Evolutionary conservation across 305 asterid genomes (phyloP), one percentile per base, ranked within the genome.

Genomic region (Rubia balearica): DNA sequence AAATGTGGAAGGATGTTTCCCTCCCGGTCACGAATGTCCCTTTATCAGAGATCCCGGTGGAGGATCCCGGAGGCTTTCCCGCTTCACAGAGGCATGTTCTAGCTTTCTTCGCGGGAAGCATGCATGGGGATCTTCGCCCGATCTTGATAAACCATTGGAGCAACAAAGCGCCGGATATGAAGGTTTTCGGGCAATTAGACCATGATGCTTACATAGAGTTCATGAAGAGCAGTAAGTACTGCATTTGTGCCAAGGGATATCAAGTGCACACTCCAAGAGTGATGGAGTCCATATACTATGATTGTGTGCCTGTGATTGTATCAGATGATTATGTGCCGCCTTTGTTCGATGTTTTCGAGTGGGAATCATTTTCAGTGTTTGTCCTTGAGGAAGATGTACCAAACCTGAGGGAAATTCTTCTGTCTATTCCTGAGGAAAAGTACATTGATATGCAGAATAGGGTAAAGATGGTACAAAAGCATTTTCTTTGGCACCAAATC

Each of bases 61-160:
- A 93, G 80, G 96, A 91, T 75, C 88, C 88, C 5, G 98, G 98
- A 36, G 98, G 96, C 40, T 89, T 81, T 75, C 89, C 90, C 61
- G 81, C 96, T 10, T 88, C 96, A 17, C 80, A 85, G 69, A 80
- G 96, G 78, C 82, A 74, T 75, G 78, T 46, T 68, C 90, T 91
- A 51, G 91, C 94, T 67, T 91, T 91, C 81, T 91, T 85, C 43
- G 96, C 98, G 3, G 98, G 96, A 48, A 83, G 71, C 70, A 82
- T 87, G 87, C 98, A 91, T 8, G 98, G 98, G 43, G 88, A 88
- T 76, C 83, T 91, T 16, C 95, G 96, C 19, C 88, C 87, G 0
- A 86, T 91, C 81, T 71, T 91, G 83, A 95, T 91, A 40, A 21
- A 86, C 45, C 53, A 86, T 71, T 91, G 98, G 98, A 82, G 67